Percentiles rank a stretch among this genome's conserved stretches.
These are phyloP conservation scores for Diddensiella santjacobensis DNA, from an alignment of 805 yeast species.

Conservation along the genomic window DNA sequence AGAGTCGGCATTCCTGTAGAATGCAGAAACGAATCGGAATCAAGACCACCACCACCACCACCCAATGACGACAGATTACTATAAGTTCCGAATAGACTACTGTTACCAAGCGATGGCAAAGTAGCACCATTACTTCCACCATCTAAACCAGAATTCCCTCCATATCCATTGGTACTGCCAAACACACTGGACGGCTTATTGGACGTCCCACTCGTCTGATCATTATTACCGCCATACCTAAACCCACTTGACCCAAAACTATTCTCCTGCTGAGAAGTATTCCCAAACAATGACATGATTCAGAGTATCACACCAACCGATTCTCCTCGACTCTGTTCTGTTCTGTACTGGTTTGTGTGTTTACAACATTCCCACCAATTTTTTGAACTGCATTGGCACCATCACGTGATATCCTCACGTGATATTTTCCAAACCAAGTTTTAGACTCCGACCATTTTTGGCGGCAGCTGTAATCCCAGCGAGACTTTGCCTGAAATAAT, in stretches of 20 bases:
- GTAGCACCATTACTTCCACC: not conserved
- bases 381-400: not conserved
- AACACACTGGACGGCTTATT: not conserved
- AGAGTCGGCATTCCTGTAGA: not conserved
- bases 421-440: no score
- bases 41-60: not conserved
- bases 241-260: not conserved
- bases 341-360: not conserved
- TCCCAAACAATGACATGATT: not conserved
- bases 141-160: not conserved
- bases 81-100: not conserved
- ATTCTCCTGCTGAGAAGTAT: not conserved
- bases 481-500: no score
- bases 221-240: not conserved
- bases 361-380: not conserved
- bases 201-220: not conserved
- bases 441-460: no score
- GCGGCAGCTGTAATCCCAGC: no score
- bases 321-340: no score
- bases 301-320: no score
- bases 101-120: not conserved
- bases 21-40: conserved; percentile 5
- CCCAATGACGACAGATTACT: not conserved
- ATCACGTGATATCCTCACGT: not conserved
- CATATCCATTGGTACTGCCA: not conserved